Evolutionary conservation across 2,329 filamentous ascomycete species (phyloP).

Genomic region (Beauveria bassiana): DNA sequence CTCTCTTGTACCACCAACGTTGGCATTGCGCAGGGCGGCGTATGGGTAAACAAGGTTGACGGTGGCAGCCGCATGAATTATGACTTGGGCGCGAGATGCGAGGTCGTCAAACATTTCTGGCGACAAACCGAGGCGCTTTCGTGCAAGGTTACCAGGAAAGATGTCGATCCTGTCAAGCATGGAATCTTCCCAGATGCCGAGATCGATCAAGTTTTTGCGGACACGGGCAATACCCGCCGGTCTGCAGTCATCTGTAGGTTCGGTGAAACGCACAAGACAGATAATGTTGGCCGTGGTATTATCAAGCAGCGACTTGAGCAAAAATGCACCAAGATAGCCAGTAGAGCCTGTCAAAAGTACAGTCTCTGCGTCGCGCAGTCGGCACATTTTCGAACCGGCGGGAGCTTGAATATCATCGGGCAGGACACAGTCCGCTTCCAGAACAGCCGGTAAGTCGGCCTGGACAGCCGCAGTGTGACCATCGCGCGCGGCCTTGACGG

Average conservation of each 20-base stretch:
- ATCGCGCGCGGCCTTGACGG: constrained; percentile 62
- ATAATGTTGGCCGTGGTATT: constrained; percentile 61
- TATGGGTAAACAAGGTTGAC: constrained; percentile 80
- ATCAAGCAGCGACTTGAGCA: constrained; percentile 61
- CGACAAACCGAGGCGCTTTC: constrained; percentile 60
- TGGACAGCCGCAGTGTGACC: constrained; percentile 68
- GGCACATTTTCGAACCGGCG: constrained; percentile 41
- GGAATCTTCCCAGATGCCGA: constrained; percentile 68
- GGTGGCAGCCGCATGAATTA: constrained; percentile 69
- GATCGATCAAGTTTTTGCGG: constrained; percentile 67
- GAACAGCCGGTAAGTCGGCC: constrained; percentile 62
- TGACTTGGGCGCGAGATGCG: constrained; percentile 58
- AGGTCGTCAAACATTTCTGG: constrained; percentile 58
- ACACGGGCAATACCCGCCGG: constrained; percentile 64
- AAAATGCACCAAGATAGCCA: constrained; percentile 68
- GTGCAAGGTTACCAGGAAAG: constrained; percentile 63
- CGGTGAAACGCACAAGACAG: constrained; percentile 65
- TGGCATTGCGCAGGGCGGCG: constrained; percentile 64
- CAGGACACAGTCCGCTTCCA: constrained; percentile 59
- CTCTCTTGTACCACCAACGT: constrained; percentile 72
- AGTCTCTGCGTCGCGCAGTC: constrained; percentile 58
- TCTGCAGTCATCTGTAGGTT: constrained; percentile 55
- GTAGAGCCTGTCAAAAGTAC: constrained; percentile 69
- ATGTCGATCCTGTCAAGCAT: constrained; percentile 74
- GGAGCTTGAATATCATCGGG: constrained; percentile 59